A percentile compares a stretch with the other conserved stretches of the same genome.
These are phyloP conservation scores for Lasiodiplodia sp. DNA, from an alignment of 2,329 filamentous ascomycete species.

Conservation along the genomic window DNA sequence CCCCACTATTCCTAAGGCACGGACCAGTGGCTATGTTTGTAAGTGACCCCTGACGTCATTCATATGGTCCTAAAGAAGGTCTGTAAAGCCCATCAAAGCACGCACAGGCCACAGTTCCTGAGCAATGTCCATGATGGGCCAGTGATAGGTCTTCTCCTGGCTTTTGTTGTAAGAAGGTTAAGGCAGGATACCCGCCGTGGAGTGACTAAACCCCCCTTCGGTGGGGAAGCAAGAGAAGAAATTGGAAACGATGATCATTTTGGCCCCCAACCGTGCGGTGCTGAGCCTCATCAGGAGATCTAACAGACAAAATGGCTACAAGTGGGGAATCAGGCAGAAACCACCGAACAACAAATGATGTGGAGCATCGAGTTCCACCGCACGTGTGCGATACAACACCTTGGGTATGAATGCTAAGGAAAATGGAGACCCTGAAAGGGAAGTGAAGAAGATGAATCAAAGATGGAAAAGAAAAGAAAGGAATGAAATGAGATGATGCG, in stretches of 20 bases:
- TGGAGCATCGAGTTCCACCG: background rate
- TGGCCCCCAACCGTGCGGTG: background rate
- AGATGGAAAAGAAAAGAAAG: background rate
- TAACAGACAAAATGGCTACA: background rate
- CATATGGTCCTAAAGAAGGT: background rate
- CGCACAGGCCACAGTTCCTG: background rate
- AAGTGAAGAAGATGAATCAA: no score
- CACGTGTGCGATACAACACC: no score
- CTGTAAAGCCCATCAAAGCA: background rate
- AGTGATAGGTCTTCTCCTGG: background rate
- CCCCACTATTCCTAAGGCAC: background rate
- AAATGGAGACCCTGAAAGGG: no score
- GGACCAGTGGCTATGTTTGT: background rate
- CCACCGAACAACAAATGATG: background rate
- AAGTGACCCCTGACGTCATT: background rate
- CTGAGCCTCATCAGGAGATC: conserved; percentile 1
- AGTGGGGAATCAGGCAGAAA: background rate
- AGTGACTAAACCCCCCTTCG: background rate
- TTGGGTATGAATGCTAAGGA: no score
- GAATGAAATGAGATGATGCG: background rate
- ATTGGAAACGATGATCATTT: background rate
- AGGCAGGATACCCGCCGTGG: background rate
- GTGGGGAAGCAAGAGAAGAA: background rate
- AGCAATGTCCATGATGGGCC: background rate
- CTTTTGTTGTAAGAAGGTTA: background rate